Base-by-base conservation (phyloP, 2,329 filamentous ascomycete genomes). In the Rutstroemia sp. region DNA sequence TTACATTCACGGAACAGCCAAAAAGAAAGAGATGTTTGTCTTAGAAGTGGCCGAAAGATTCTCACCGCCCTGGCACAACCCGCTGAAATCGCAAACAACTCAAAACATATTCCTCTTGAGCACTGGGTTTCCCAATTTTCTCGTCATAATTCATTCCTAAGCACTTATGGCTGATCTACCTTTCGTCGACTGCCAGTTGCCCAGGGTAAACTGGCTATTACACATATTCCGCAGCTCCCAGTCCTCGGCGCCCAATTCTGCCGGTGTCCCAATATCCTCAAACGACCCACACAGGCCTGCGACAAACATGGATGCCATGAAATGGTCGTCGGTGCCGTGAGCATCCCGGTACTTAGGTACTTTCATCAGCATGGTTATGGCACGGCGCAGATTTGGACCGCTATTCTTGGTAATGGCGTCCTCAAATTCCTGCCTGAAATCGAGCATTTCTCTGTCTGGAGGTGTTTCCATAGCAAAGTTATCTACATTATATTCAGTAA, bases 321-420 rank as follows among this genome's bases (percentile, higher is more conserved):
- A 87, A 65, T 88, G 84, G 66, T 88, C 85, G 64, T 88, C 84
- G 0, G 84, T 87, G 0, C 76, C 83, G 70, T 88, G 84, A 0
- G 85, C 84, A 62, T 87, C 83, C 16, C 84, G 71, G 64, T 78
- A 88, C 48, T 75, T 72, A 0, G 84, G 83, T 64, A 87, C 80
- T 72, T 87, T 87, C 83, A 87, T 87, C 62, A 87, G 65, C 30
- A 82, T 74, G 2, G 81, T 82, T 54, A 84, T 74, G 0, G 75
- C 78, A 2, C 78, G 72, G 2, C 82, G 69, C 49, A 87, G 65
- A 25, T 69, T 67, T 5, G 82, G 81, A 0, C 83, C 83, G 1
- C 74, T 72, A 45, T 76, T 79, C 55, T 78, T 76, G 2, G 73
- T 71, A 41, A 87, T 73, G 0, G 77, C 78, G 67, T 86, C 82